These are phyloP conservation scores for Cucumis hystrix DNA, from an alignment of 306 rosid species.

Conservation along the genomic window DNA sequence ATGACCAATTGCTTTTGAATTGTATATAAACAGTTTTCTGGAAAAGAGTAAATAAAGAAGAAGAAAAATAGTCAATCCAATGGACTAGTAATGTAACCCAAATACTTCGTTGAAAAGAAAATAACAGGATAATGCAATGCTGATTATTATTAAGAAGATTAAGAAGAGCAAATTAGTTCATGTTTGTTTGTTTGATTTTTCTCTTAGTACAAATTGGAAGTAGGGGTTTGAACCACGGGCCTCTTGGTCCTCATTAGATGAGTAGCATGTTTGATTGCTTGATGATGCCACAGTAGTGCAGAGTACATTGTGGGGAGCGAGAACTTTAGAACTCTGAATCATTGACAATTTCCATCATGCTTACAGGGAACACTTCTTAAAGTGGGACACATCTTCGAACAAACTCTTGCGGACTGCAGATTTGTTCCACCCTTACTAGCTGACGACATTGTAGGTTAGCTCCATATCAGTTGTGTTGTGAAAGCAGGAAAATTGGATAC, in stretches of 20 bases:
- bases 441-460: slow-evolving; percentile 12
- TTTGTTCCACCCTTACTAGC: slow-evolving; percentile 76
- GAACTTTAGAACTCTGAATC: neutral
- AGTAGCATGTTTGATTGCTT: neutral
- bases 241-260: too few species aligned
- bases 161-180: neutral
- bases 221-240: too few species aligned
- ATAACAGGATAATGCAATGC: neutral
- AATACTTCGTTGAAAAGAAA: too few species aligned
- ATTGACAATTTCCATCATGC: neutral
- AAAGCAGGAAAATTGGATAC: neutral
- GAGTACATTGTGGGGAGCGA: neutral
- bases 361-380: slow-evolving; percentile 70
- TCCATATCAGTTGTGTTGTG: neutral
- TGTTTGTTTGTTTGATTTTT: neutral
- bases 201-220: too few species aligned
- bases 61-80: too few species aligned
- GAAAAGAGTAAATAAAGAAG: too few species aligned
- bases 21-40: too few species aligned
- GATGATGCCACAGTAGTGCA: neutral
- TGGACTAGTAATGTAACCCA: neutral
- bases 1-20: too few species aligned
- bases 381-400: slow-evolving; percentile 92
- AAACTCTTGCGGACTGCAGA: slow-evolving; percentile 53
- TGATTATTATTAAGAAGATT: neutral